Percentiles rank a stretch among this genome's conserved stretches.
Evolutionary conservation across 208 protist genomes (phyloP).

Genomic region (Wallacemonas rigidus): DNA sequence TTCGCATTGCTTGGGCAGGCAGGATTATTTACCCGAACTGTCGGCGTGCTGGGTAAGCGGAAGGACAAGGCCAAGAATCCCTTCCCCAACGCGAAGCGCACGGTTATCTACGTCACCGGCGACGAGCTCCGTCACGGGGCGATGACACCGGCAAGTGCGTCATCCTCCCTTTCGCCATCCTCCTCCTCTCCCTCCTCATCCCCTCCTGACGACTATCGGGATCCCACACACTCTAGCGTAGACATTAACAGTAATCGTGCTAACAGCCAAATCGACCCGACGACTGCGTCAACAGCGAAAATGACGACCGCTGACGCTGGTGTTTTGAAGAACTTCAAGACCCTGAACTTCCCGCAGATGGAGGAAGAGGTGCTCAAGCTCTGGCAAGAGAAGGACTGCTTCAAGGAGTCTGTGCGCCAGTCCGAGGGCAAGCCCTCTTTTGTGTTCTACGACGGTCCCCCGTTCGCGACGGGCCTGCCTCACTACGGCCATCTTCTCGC

Average conservation of each 20-base stretch:
- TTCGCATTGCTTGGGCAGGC: not conserved
- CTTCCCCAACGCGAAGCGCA: slow-evolving; percentile 47
- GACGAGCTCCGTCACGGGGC: slow-evolving; percentile 15
- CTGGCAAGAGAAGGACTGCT: slow-evolving; percentile 97
- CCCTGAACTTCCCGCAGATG: slow-evolving; percentile 91
- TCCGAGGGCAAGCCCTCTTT: slow-evolving; percentile 88
- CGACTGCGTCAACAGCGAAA: slow-evolving; percentile 13
- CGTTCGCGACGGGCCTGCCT: slow-evolving; percentile 99
- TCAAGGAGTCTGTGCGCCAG: slow-evolving; percentile 94
- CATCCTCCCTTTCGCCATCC: slow-evolving; percentile 5
- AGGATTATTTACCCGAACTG: slow-evolving; percentile 19
- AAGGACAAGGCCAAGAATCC: slow-evolving; percentile 43
- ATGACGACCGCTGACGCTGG: slow-evolving; percentile 13
- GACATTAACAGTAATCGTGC: not conserved
- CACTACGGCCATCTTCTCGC: slow-evolving; percentile 99
- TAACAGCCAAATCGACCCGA: slow-evolving; percentile 12
- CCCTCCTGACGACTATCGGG: slow-evolving; percentile 11
- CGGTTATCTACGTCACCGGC: slow-evolving; percentile 48
- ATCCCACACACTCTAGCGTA: not conserved
- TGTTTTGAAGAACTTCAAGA: slow-evolving; percentile 71
- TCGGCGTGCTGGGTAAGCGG: slow-evolving; percentile 25
- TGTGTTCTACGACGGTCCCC: slow-evolving; percentile 99
- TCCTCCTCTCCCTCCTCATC: slow-evolving; percentile 29
- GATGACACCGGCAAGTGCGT: not conserved
- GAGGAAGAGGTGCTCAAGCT: slow-evolving; percentile 95